phyloP scores from a whole-genome alignment of 2,329 filamentous ascomycete genomes.

The Arthroderma sp. region DNA sequence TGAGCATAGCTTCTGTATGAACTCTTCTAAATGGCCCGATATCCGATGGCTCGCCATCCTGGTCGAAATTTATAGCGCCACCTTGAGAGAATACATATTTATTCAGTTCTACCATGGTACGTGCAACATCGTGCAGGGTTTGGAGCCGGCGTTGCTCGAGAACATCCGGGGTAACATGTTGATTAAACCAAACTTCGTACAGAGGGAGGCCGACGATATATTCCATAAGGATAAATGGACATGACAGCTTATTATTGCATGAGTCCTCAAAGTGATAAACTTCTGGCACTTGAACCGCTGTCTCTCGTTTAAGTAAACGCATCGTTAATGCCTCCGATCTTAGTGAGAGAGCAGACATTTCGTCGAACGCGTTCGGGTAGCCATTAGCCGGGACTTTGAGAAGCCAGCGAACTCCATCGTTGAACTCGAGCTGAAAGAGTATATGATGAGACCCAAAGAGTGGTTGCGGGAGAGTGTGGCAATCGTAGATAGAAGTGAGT shows the following conservation, averaged over 20 bases:
- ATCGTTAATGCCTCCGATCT: constrained; percentile 22
- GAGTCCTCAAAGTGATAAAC: constrained; percentile 21
- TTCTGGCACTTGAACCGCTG: constrained; percentile 22
- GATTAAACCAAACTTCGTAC: constrained; percentile 22
- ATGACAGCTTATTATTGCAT: constrained; percentile 16
- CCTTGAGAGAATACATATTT: constrained; percentile 13
- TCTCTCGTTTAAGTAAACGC: constrained; percentile 21
- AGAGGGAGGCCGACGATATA: constrained; percentile 18
- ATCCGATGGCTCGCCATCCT: constrained; percentile 8
- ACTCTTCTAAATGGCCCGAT: constrained; percentile 3
- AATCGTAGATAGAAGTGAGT: not conserved
- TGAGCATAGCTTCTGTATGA: constrained; percentile 6
- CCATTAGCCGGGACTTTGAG: constrained; percentile 18
- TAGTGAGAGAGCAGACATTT: constrained; percentile 13
- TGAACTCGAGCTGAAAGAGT: constrained; percentile 17
- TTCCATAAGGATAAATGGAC: constrained; percentile 22
- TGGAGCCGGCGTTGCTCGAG: constrained; percentile 9
- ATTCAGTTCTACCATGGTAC: constrained; percentile 17
- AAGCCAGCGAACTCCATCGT: constrained; percentile 16
- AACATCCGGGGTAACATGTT: constrained; percentile 4
- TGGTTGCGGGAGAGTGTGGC: constrained; percentile 6
- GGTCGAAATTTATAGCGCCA: constrained; percentile 12
- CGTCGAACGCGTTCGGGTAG: constrained; percentile 15
- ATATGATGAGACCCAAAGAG: constrained; percentile 18
- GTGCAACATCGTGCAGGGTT: constrained; percentile 14